Conservation (phyloP, 306 rosid genomes). For the Lathyrus tuberosus region DNA sequence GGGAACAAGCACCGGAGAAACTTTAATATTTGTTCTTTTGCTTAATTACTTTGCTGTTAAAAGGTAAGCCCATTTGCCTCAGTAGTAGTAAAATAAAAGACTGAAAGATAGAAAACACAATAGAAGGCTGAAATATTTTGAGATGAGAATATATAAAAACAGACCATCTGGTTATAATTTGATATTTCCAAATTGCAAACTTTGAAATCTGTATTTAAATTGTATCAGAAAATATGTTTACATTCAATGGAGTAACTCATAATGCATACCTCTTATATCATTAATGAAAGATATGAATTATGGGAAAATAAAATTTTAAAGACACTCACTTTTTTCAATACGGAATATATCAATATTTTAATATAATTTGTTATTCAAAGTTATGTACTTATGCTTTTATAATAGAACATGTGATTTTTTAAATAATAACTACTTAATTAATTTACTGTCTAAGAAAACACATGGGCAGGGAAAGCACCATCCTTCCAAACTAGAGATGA, state of each 20-base stretch:
- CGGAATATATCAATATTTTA: background rate
- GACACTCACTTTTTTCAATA: background rate
- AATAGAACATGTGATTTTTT: background rate
- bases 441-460: background rate
- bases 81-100: conserved; percentile 12
- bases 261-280: background rate
- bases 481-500: background rate
- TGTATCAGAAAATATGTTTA: background rate
- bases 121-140: conserved; percentile 4
- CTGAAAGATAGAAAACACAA: conserved; percentile 2
- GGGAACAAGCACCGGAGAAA: conserved; percentile 60
- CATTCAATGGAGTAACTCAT: background rate
- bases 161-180: background rate
- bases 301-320: conserved; percentile 2
- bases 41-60: conserved; percentile 68
- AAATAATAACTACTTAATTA: background rate
- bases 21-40: conserved; percentile 62
- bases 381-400: background rate
- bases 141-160: background rate
- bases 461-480: background rate
- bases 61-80: conserved; percentile 53
- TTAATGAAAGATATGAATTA: background rate
- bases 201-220: background rate
- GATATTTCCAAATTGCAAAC: background rate
- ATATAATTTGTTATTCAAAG: background rate